Percentiles rank a stretch among this genome's conserved stretches.
Conservation (phyloP, 352 stramenopile genomes). For the Globisporangium apiculatum region DNA sequence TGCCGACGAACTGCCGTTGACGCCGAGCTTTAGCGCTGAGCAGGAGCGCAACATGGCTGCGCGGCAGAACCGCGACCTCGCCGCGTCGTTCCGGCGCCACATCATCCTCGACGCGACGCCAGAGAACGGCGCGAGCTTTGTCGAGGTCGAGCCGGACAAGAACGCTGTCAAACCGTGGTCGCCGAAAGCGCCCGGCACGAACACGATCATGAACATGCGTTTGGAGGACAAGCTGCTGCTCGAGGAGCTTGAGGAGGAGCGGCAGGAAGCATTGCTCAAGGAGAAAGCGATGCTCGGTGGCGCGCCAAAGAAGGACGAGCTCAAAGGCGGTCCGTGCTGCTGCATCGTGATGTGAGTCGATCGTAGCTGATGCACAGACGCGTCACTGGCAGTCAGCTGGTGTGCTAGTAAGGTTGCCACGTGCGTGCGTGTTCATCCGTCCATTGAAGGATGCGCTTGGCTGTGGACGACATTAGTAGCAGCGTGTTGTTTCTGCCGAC, state of each 20-base stretch:
- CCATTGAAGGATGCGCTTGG: too few relatives aligned
- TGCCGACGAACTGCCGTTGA: not conserved
- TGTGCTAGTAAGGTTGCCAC: too few relatives aligned
- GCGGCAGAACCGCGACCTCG: slow-evolving; percentile 23
- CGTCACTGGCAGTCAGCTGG: not conserved
- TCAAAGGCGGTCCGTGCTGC: slow-evolving; percentile 32
- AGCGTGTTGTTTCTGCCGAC: too few relatives aligned
- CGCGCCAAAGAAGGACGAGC: not conserved
- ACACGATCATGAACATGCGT: slow-evolving; percentile 64
- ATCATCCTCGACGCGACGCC: slow-evolving; percentile 56
- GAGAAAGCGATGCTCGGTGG: slow-evolving; percentile 32
- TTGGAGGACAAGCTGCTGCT: slow-evolving; percentile 50
- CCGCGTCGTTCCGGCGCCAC: slow-evolving; percentile 43
- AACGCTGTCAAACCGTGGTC: slow-evolving; percentile 50
- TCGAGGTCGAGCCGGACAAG: slow-evolving; percentile 38
- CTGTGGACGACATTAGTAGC: too few relatives aligned
- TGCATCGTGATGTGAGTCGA: slow-evolving; percentile 48
- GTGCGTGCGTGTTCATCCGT: too few relatives aligned
- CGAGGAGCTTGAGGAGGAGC: slow-evolving; percentile 55
- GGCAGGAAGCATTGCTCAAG: slow-evolving; percentile 42
- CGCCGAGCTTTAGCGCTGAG: slow-evolving; percentile 6
- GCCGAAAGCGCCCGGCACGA: slow-evolving; percentile 44
- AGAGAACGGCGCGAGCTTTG: slow-evolving; percentile 55
- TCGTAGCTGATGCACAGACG: not conserved
- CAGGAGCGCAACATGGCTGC: slow-evolving; percentile 12